Percentiles rank a stretch among this genome's conserved stretches.
Evolutionary conservation across 139 green algal species (phyloP).

Genomic region (Picochlorum sp.): DNA sequence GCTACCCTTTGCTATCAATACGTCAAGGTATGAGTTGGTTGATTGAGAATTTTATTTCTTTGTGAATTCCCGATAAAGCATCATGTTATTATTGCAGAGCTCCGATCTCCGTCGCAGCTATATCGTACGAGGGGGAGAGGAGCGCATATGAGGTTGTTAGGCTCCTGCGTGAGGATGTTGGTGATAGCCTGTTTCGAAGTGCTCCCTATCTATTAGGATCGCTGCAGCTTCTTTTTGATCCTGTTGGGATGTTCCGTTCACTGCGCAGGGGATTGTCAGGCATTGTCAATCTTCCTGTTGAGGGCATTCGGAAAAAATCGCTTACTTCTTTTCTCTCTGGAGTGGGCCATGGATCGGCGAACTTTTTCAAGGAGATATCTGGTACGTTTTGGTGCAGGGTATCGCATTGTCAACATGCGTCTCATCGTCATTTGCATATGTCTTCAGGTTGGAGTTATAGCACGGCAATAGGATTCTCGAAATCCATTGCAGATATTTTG

Average conservation of each 20-base stretch:
- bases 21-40: too few species aligned
- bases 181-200: constrained; percentile 55
- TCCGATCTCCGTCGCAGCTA: not conserved
- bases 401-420: too few species aligned
- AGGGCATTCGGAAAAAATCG: constrained; percentile 29
- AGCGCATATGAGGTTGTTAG: not conserved
- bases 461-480: too few species aligned
- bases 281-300: constrained; percentile 47
- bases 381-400: constrained; percentile 1
- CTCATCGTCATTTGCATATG: too few species aligned
- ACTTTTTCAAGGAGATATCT: constrained; percentile 47
- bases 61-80: not conserved
- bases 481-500: too few species aligned
- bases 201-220: constrained; percentile 45
- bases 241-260: constrained; percentile 41
- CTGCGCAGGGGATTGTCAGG: constrained; percentile 34
- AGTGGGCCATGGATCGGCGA: constrained; percentile 42
- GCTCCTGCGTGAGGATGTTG: constrained; percentile 15
- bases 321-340: constrained; percentile 44
- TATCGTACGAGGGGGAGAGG: not conserved
- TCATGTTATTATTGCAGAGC: not conserved
- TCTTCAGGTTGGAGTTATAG: too few species aligned
- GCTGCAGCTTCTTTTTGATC: constrained; percentile 62
- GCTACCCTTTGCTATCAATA: too few species aligned
- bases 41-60: not conserved